Evolutionary conservation across 257 asterid species (phyloP).

Genomic region (Rubia yunnanensis): DNA sequence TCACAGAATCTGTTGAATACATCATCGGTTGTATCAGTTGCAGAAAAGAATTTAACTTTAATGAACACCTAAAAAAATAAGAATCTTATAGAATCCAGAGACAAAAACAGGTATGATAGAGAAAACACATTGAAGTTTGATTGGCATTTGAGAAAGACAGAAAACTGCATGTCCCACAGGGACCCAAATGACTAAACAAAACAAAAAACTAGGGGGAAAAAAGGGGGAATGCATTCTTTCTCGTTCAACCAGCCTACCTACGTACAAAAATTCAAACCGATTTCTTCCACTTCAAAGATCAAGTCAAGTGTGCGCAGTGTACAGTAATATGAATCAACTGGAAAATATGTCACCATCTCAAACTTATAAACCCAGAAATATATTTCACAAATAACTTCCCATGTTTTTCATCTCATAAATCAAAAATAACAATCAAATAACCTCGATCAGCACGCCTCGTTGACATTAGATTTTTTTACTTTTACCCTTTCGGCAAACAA

Average conservation of each 20-base stretch:
- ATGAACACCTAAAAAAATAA: neutral
- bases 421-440: neutral
- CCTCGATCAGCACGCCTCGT: neutral
- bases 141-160: neutral
- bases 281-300: conserved; percentile 7
- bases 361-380: neutral
- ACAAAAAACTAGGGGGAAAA: neutral
- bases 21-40: neutral
- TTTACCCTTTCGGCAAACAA: neutral
- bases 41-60: neutral
- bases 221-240: neutral
- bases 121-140: neutral
- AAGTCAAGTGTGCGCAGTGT: conserved; percentile 7
- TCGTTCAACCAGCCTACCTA: neutral
- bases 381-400: neutral
- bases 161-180: neutral
- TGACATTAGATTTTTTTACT: neutral
- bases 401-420: neutral
- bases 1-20: neutral
- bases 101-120: conserved; percentile 1
- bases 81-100: neutral
- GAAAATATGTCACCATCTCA: neutral
- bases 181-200: conserved; percentile 7
- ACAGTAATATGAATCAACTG: neutral
- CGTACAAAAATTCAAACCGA: neutral